These are phyloP conservation scores for Didymosphaeria variabile DNA, from an alignment of 2,329 filamentous ascomycete genomes.

Conservation along the genomic window DNA sequence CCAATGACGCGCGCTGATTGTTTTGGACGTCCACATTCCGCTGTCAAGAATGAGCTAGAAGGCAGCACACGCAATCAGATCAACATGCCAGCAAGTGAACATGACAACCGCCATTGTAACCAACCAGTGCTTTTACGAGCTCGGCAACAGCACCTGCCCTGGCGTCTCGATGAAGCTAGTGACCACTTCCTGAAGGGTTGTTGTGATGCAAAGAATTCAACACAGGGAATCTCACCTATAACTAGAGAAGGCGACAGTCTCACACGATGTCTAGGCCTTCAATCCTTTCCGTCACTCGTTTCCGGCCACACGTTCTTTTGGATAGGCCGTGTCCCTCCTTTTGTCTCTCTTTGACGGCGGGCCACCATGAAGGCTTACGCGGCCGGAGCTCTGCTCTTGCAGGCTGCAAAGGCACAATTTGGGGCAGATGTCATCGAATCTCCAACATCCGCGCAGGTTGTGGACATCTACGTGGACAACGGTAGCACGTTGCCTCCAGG, in stretches of 20 bases:
- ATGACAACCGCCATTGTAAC: not conserved
- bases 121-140: conserved; percentile 4
- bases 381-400: conserved; percentile 26
- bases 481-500: not conserved
- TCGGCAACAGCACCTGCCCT: not conserved
- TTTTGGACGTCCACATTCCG: not conserved
- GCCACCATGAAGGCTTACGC: conserved; percentile 30
- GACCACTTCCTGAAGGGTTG: conserved; percentile 18
- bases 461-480: not conserved
- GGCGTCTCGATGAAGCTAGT: not conserved
- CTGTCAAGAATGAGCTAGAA: conserved; percentile 2
- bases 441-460: not conserved
- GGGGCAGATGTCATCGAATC: too few relatives aligned
- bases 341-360: conserved; percentile 15
- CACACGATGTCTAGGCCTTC: conserved; percentile 27
- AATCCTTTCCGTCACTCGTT: conserved; percentile 32
- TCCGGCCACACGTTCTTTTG: conserved; percentile 24
- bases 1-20: not conserved
- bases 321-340: conserved; percentile 8
- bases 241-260: conserved; percentile 27
- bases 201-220: conserved; percentile 36
- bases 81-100: not conserved
- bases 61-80: not conserved
- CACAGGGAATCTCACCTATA: conserved; percentile 26
- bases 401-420: conserved; percentile 23